A percentile compares a stretch with the other conserved stretches of the same genome.
Conservation (phyloP, 2,329 filamentous ascomycete species). For the Dothistroma pini region DNA sequence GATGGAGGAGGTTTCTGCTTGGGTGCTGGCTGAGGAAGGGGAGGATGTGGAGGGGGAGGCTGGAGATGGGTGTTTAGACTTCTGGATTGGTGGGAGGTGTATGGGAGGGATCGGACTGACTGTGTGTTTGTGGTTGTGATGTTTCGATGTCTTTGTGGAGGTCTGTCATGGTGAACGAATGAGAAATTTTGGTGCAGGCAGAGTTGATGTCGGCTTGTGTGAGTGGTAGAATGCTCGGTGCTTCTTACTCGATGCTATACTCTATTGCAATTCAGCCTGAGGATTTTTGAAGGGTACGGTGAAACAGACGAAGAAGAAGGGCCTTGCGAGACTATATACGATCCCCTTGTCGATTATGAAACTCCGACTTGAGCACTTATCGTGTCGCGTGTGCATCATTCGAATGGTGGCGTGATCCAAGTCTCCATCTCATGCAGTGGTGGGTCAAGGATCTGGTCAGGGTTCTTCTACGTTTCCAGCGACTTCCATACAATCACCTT, state of each 20-base stretch:
- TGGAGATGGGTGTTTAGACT: neutral
- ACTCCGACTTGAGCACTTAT: neutral
- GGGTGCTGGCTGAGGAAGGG: neutral
- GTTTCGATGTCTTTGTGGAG: neutral
- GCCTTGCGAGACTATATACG: neutral
- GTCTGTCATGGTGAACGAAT: conserved; percentile 1
- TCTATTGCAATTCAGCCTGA: neutral
- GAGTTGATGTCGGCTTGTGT: neutral
- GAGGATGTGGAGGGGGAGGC: neutral
- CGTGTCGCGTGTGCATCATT: neutral
- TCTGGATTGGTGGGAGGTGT: neutral
- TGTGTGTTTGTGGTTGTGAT: neutral
- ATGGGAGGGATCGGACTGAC: neutral
- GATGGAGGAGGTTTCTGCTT: neutral
- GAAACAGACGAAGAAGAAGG: neutral
- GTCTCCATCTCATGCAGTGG: neutral
- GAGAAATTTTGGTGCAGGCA: neutral
- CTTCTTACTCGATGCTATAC: neutral
- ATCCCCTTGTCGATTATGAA: neutral
- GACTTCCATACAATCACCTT: neutral
- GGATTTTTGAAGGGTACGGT: neutral
- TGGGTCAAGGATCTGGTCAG: neutral
- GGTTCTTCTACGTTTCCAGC: neutral
- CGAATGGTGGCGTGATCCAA: neutral
- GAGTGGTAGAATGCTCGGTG: neutral